Evolutionary conservation across 768 basidiomycete genomes (phyloP).

Genomic region (Thelephora aurantiotincta): DNA sequence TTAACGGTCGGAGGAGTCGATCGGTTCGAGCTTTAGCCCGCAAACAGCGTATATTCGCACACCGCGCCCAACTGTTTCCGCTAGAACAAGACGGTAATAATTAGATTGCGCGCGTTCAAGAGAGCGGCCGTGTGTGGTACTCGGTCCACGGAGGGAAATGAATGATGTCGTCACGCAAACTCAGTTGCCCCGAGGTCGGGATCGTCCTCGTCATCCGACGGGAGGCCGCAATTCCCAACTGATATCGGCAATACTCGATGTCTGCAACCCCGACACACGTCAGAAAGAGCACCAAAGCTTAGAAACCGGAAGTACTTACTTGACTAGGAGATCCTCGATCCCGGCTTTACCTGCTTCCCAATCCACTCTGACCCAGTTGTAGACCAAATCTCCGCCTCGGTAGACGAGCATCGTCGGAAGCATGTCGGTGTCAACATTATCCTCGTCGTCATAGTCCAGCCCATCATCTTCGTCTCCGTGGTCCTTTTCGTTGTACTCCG

Average conservation of each 20-base stretch:
- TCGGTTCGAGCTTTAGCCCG: no score
- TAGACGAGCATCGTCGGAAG: conserved; percentile 71
- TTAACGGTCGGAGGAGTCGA: no score
- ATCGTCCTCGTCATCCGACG: conserved; percentile 32
- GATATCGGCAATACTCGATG: conserved; percentile 27
- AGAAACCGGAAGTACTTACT: conserved; percentile 30
- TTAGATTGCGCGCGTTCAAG: no score
- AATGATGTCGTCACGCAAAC: conserved; percentile 7
- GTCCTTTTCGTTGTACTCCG: conserved; percentile 20
- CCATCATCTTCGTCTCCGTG: conserved; percentile 24
- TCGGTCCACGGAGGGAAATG: no score
- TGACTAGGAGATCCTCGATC: conserved; percentile 44
- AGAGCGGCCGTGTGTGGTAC: no score
- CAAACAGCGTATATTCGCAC: no score
- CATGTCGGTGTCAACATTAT: conserved; percentile 63
- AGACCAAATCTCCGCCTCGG: conserved; percentile 67
- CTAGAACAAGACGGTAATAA: no score
- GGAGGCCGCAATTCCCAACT: conserved; percentile 31
- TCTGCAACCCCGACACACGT: conserved; percentile 11
- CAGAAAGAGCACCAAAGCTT: background rate
- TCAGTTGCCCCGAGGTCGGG: conserved; percentile 24
- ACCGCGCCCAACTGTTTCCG: no score
- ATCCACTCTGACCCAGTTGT: conserved; percentile 80
- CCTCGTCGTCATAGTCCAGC: conserved; percentile 34
- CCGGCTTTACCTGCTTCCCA: conserved; percentile 68